phyloP scores from a whole-genome alignment of 192 early-diverging fungal species.

The Thoreauomyces humboldtii region DNA sequence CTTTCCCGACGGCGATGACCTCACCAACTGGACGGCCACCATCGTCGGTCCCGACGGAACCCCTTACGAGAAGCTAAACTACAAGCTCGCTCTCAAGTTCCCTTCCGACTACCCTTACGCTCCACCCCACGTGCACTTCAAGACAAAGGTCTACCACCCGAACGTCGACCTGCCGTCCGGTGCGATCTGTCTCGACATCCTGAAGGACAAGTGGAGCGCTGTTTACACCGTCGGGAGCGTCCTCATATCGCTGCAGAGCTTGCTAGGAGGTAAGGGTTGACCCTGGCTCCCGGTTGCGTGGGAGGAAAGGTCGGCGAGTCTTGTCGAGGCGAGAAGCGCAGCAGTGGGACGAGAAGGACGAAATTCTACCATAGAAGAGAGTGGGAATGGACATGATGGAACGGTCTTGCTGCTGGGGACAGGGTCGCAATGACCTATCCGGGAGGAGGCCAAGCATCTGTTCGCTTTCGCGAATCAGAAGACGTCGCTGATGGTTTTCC shows the following conservation, averaged over 20 bases:
- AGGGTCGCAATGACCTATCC: too few species aligned
- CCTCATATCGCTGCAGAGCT: conserved; percentile 51
- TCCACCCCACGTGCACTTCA: conserved; percentile 47
- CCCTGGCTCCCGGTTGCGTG: too few species aligned
- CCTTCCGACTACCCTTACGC: conserved; percentile 51
- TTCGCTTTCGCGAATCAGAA: too few species aligned
- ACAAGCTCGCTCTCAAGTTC: conserved; percentile 52
- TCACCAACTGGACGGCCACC: conserved; percentile 51
- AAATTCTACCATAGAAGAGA: too few species aligned
- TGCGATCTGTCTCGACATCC: conserved; percentile 53
- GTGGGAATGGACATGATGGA: too few species aligned
- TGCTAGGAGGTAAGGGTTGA: conserved; percentile 49
- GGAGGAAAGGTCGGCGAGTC: too few species aligned
- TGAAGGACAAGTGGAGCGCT: conserved; percentile 62
- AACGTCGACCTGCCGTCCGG: conserved; percentile 50
- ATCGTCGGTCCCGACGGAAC: conserved; percentile 46
- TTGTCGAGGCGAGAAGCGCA: too few species aligned
- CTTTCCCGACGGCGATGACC: conserved; percentile 63
- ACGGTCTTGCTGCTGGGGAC: too few species aligned
- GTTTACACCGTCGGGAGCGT: conserved; percentile 57
- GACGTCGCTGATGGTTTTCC: too few species aligned
- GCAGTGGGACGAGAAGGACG: too few species aligned
- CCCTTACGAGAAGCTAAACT: conserved; percentile 46
- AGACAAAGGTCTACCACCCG: conserved; percentile 48
- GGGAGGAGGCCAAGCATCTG: too few species aligned